phyloP scores from a whole-genome alignment of 306 rosid genomes.

The Neltuma alba region DNA sequence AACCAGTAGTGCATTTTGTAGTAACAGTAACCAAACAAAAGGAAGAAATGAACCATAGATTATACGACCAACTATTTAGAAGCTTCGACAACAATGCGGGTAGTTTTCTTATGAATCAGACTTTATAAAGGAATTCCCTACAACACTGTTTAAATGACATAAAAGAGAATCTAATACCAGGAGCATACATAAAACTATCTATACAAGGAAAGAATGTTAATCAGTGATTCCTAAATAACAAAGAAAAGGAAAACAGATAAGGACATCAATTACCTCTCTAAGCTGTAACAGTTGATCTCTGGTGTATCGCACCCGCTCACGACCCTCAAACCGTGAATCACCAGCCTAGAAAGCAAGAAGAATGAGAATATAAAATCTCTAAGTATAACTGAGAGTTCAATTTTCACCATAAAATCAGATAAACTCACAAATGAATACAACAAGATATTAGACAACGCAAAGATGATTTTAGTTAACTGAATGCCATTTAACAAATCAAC shows the following conservation, averaged over 20 bases:
- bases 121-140: background rate
- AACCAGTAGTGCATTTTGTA: background rate
- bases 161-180: background rate
- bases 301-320: slow-evolving; percentile 61
- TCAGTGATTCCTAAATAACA: background rate
- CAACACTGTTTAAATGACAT: background rate
- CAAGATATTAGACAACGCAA: background rate
- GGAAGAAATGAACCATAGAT: background rate
- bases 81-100: background rate
- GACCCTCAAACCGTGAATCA: slow-evolving; percentile 76
- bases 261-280: slow-evolving; percentile 53
- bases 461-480: background rate
- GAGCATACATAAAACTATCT: background rate
- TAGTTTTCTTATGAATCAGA: slow-evolving; percentile 5
- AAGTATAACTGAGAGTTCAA: background rate
- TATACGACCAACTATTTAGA: background rate
- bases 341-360: slow-evolving; percentile 51
- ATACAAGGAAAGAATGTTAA: background rate
- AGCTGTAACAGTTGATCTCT: slow-evolving; percentile 68
- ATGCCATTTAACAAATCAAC: background rate
- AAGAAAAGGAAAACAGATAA: slow-evolving; percentile 6
- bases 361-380: slow-evolving; percentile 13
- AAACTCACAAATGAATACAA: slow-evolving; percentile 7
- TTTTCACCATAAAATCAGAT: slow-evolving; percentile 8
- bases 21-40: background rate